These are phyloP conservation scores for Fonsecaea pugnacius DNA, from an alignment of 2,329 filamentous ascomycete genomes.

Conservation along the genomic window DNA sequence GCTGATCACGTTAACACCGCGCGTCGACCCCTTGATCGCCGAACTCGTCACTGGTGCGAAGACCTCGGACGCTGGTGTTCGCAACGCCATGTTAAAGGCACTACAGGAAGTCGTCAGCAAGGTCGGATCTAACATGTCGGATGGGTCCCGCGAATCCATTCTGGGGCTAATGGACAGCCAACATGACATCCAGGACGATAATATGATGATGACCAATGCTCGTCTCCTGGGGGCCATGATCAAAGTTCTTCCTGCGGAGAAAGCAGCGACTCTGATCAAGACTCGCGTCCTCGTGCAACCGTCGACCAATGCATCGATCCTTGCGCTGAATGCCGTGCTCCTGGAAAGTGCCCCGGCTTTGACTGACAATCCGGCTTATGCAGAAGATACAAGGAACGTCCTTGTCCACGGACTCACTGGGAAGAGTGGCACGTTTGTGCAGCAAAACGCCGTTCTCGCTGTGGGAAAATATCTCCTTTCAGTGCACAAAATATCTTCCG, in stretches of 20 bases:
- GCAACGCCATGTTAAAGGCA: conserved; percentile 94
- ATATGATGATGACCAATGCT: conserved; percentile 87
- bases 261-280: conserved; percentile 65
- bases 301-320: conserved; percentile 75
- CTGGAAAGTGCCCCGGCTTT: conserved; percentile 76
- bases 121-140: conserved; percentile 92
- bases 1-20: conserved; percentile 90
- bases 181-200: conserved; percentile 67
- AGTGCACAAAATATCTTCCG: conserved; percentile 1
- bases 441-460: conserved; percentile 44
- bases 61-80: conserved; percentile 83
- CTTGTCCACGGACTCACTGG: conserved; percentile 79
- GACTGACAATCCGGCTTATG: conserved; percentile 61
- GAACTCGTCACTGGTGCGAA: conserved; percentile 96
- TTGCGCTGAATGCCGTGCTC: conserved; percentile 87
- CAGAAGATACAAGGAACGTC: conserved; percentile 74
- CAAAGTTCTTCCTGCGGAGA: conserved; percentile 78
- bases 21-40: conserved; percentile 89
- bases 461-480: conserved; percentile 36
- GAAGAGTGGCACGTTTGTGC: conserved; percentile 76
- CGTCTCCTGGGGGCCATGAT: conserved; percentile 87
- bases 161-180: conserved; percentile 82
- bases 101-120: conserved; percentile 96
- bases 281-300: conserved; percentile 78
- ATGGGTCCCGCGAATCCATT: conserved; percentile 82